Conservation (phyloP, 139 green algal species). For the Raphidocelis subcapitata region DNA sequence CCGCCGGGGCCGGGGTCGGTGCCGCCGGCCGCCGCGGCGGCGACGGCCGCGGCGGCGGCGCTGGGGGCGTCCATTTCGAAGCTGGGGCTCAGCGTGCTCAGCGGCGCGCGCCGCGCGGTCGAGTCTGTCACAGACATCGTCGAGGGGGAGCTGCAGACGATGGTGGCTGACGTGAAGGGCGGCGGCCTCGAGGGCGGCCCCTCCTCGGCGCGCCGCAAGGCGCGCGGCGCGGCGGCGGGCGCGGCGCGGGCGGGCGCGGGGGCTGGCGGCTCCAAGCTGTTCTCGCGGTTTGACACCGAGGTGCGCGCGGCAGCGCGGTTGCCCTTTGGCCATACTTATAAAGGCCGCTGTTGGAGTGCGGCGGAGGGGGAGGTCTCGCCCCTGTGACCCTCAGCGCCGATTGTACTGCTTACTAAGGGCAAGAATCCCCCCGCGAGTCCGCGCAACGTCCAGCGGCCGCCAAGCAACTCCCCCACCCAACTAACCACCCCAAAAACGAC, state of each 20-base stretch:
- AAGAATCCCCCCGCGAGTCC: not conserved
- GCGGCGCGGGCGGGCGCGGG: not conserved
- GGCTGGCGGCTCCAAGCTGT: slow-evolving; percentile 36
- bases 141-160: slow-evolving; percentile 58
- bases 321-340: not conserved
- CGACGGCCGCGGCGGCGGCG: not conserved
- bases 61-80: not conserved
- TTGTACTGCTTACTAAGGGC: not conserved
- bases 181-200: not conserved
- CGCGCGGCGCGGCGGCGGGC: not conserved
- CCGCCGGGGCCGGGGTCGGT: not conserved
- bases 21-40: no score
- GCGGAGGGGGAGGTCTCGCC: not conserved
- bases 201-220: not conserved
- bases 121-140: slow-evolving; percentile 60
- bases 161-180: slow-evolving; percentile 6
- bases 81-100: no score
- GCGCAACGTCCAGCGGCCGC: no score
- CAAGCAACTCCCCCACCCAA: not conserved
- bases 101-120: no score
- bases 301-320: slow-evolving; percentile 18
- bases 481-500: not conserved
- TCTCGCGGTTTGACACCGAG: slow-evolving; percentile 75
- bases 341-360: not conserved
- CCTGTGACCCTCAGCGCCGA: not conserved